phyloP scores from a whole-genome alignment of 768 basidiomycete genomes.

The Amylocystis lapponica region DNA sequence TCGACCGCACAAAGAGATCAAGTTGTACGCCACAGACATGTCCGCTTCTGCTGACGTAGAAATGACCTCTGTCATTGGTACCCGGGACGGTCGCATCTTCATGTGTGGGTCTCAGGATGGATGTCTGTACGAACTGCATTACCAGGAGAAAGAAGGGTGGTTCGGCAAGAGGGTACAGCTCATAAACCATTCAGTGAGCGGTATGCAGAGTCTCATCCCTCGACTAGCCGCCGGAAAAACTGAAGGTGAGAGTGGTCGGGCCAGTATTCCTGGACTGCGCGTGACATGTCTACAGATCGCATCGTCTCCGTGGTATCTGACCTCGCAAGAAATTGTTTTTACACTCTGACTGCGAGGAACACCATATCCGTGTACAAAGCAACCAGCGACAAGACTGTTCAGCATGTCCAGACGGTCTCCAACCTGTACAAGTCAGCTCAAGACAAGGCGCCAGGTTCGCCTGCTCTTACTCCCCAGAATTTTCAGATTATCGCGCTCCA shows the following conservation, averaged over 20 bases:
- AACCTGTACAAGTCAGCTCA: conserved; percentile 72
- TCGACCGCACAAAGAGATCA: conserved; percentile 60
- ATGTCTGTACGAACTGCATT: conserved; percentile 86
- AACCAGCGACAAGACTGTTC: conserved; percentile 56
- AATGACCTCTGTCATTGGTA: conserved; percentile 81
- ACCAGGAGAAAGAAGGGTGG: conserved; percentile 88
- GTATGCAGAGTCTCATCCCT: conserved; percentile 75
- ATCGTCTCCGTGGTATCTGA: conserved; percentile 68
- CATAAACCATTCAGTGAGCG: conserved; percentile 80
- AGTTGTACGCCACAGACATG: conserved; percentile 88
- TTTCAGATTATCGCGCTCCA: conserved; percentile 72
- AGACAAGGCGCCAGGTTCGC: conserved; percentile 76
- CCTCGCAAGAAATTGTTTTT: conserved; percentile 62
- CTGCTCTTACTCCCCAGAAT: conserved; percentile 59
- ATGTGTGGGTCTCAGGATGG: conserved; percentile 85
- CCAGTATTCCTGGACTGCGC: background rate
- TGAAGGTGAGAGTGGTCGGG: conserved; percentile 54
- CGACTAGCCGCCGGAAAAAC: conserved; percentile 55
- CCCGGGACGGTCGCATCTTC: conserved; percentile 81
- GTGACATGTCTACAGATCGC: conserved; percentile 46
- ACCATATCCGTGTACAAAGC: conserved; percentile 65
- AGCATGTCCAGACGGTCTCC: conserved; percentile 69
- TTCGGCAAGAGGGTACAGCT: conserved; percentile 83
- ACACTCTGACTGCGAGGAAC: conserved; percentile 64
- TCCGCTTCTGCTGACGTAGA: conserved; percentile 71